phyloP scores from a whole-genome alignment of 768 basidiomycete species.

The Steccherinum ochraceum region DNA sequence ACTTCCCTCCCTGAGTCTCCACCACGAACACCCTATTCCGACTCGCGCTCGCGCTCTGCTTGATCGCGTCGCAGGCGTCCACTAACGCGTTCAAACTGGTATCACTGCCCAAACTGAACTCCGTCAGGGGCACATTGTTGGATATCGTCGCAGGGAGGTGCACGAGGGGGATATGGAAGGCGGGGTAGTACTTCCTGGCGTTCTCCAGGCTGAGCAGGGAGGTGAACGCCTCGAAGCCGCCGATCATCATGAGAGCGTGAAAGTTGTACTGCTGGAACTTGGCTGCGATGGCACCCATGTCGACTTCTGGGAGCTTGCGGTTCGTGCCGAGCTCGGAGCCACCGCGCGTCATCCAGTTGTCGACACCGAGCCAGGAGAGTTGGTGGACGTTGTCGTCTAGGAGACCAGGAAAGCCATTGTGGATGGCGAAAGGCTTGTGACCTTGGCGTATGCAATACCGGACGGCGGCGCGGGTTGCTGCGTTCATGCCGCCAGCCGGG shows the following conservation, averaged over 20 bases:
- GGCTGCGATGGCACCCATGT: constrained; percentile 83
- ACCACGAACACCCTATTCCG: constrained; percentile 96
- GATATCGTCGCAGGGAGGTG: constrained; percentile 96
- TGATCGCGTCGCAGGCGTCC: constrained; percentile 96
- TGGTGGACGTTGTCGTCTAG: constrained; percentile 84
- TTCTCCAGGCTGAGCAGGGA: constrained; percentile 73
- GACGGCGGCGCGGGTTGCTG: constrained; percentile 90
- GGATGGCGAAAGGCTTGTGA: constrained; percentile 85
- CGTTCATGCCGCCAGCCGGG: constrained; percentile 98
- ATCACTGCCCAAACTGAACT: constrained; percentile 92
- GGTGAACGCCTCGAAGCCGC: constrained; percentile 94
- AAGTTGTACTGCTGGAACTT: constrained; percentile 85
- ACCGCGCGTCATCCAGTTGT: constrained; percentile 93
- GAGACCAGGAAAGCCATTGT: constrained; percentile 95
- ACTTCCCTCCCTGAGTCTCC: constrained; percentile 96
- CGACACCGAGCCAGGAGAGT: constrained; percentile 93
- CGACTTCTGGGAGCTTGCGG: constrained; percentile 76
- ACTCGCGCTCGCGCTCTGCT: constrained; percentile 96
- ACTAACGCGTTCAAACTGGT: constrained; percentile 98
- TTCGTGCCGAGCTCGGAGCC: constrained; percentile 98
- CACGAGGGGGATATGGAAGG: constrained; percentile 92
- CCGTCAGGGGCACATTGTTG: constrained; percentile 97
- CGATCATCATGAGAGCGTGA: constrained; percentile 81
- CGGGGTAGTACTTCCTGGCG: constrained; percentile 77
- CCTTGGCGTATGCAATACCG: constrained; percentile 91